Conservation (phyloP, 177 flowering plant genomes). For the Vitis hybrid region DNA sequence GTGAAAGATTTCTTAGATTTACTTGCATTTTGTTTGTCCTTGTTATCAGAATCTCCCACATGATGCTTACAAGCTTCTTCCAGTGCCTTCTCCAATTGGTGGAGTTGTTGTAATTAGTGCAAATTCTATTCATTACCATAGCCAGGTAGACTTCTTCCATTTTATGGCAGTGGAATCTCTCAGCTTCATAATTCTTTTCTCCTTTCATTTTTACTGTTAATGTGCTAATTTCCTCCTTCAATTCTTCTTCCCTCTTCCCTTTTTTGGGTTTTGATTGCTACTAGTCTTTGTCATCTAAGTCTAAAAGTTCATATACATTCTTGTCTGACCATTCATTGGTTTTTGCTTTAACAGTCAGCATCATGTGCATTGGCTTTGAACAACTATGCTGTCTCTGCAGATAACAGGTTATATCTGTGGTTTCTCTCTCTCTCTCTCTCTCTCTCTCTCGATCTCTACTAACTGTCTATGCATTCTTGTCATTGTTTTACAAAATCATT, state of each 20-base stretch:
- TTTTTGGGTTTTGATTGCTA: neutral
- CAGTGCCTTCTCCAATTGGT: constrained; percentile 98
- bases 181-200: neutral
- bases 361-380: constrained; percentile 85
- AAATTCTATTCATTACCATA: constrained; percentile 87
- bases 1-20: neutral
- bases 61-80: constrained; percentile 96
- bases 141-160: constrained; percentile 61
- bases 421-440: constrained; percentile 17
- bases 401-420: constrained; percentile 58
- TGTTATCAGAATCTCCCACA: constrained; percentile 81
- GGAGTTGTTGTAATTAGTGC: constrained; percentile 89
- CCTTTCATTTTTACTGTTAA: neutral
- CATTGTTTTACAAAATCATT: neutral
- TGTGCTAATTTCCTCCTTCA: neutral
- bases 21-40: constrained; percentile 8
- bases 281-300: neutral
- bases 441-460: constrained; percentile 5
- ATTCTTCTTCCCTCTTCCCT: neutral
- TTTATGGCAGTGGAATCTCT: neutral
- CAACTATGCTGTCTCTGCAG: constrained; percentile 62
- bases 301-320: no score
- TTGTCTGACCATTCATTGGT: constrained; percentile 3
- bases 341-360: constrained; percentile 60
- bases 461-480: neutral